Percentiles rank a stretch among this genome's conserved stretches.
Conservation (phyloP, 2,329 filamentous ascomycete species). For the Monilinia fructicola region DNA sequence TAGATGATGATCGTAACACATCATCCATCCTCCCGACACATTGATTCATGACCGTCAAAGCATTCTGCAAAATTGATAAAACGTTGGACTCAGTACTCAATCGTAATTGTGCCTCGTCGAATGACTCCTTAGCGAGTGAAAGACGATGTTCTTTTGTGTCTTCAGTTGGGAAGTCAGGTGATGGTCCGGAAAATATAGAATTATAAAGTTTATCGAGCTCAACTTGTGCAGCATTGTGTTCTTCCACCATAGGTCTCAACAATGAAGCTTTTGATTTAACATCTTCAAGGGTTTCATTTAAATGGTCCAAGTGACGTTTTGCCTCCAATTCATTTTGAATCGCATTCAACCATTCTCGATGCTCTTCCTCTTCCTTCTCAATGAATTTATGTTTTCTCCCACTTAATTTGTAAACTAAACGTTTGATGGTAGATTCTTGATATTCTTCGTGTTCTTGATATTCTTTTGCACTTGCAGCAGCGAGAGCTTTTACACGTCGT, state of each 20-base stretch:
- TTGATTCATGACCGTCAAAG: conserved; percentile 41
- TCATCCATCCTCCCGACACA: conserved; percentile 45
- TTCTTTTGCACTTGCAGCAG: conserved; percentile 41
- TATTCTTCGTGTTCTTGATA: conserved; percentile 53
- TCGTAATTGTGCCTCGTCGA: conserved; percentile 42
- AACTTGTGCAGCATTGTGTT: conserved; percentile 46
- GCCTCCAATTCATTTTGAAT: conserved; percentile 49
- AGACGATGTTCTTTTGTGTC: conserved; percentile 47
- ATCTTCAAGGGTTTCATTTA: conserved; percentile 44
- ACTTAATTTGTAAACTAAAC: conserved; percentile 51
- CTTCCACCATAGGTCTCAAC: conserved; percentile 43
- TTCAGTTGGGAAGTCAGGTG: conserved; percentile 52
- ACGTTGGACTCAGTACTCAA: conserved; percentile 47
- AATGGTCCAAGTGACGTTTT: conserved; percentile 33
- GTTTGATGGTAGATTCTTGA: conserved; percentile 51
- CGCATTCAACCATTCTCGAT: conserved; percentile 54
- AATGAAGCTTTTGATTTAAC: conserved; percentile 42
- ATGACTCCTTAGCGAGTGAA: conserved; percentile 41
- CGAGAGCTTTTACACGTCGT: conserved; percentile 43
- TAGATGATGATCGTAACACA: conserved; percentile 45
- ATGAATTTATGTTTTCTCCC: conserved; percentile 50
- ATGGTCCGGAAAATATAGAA: conserved; percentile 53
- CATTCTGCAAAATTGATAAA: conserved; percentile 44
- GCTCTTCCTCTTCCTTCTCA: conserved; percentile 51
- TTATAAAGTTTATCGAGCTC: conserved; percentile 53